Base-by-base conservation (phyloP, 768 basidiomycete genomes). In the Mycena kentingensis region DNA sequence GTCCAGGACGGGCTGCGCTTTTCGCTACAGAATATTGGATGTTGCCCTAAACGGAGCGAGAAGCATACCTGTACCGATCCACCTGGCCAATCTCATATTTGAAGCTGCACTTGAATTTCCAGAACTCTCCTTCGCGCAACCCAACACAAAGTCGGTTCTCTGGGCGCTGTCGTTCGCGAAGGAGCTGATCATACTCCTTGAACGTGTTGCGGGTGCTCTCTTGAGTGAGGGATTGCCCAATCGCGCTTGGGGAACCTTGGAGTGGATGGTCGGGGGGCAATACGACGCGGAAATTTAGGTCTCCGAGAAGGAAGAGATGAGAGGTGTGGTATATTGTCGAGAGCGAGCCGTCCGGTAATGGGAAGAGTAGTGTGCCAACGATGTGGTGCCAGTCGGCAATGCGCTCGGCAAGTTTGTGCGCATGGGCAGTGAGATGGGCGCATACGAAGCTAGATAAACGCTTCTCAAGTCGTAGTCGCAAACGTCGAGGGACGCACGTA, bases 301-400 rank as follows among this genome's bases (percentile, higher is more conserved):
- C 95, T 5, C 96, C 96, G 28, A 97, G 78, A 66, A 97, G 78
- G 77, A 98, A 97, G 1, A 97, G 77, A 67, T 98, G 92, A 12
- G 92, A 91, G 0, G 93, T 88, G 37, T 84, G 76, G 73, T 90
- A 93, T 39, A 98, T 80, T 11, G 84, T 87, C 42, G 83, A 81
- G 5, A 75, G 70, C 11, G 57, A 51, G 24, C 61, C 62, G 8
- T 71, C 66, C 3, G 73, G 68, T 3, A 69, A 67, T 2, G 82
- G 73, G 62, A 99, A 97, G 39, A 95, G 77, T 27, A 99, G 78
- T 2, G 85, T 81, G 37, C 82, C 73, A 32, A 92, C 88, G 32
- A 99, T 93, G 56, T 90, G 80, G 44, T 81, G 72, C 70, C 88
- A 97, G 72, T 98, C 89, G 5, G 77, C 77, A 53, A 95, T 77